Percentiles rank a stretch among this genome's conserved stretches.
phyloP scores from a whole-genome alignment of 305 asterid genomes.

The Petunia hybrid region DNA sequence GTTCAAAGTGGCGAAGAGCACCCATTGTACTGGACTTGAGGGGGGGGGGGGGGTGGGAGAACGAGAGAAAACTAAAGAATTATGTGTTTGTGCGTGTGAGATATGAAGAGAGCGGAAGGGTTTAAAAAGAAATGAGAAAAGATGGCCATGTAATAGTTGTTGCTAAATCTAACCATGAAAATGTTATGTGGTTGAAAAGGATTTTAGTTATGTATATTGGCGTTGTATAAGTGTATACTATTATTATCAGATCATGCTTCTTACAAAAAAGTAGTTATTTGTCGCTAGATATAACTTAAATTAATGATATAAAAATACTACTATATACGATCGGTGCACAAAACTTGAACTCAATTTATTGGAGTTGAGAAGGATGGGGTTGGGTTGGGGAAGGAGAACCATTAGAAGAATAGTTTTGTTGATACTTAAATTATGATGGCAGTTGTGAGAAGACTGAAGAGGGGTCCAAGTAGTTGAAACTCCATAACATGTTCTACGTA shows the following conservation, averaged over 20 bases:
- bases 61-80: conserved; percentile 12
- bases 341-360: background rate
- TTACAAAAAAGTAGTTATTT: too few relatives aligned
- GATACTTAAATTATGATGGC: conserved; percentile 23
- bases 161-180: conserved; percentile 38
- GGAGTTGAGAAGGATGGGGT: background rate
- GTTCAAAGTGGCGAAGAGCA: conserved; percentile 53
- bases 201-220: background rate
- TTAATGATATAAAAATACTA: too few relatives aligned
- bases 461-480: conserved; percentile 59
- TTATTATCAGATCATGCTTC: too few relatives aligned
- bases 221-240: background rate
- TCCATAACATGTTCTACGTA: conserved; percentile 38
- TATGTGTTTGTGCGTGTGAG: conserved; percentile 38
- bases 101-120: conserved; percentile 39
- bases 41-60: conserved; percentile 8
- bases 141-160: conserved; percentile 36
- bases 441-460: conserved; percentile 41
- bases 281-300: too few relatives aligned
- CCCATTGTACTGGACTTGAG: conserved; percentile 47
- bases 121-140: conserved; percentile 57
- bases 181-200: conserved; percentile 52
- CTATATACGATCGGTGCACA: background rate
- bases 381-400: background rate
- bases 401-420: background rate